These are phyloP conservation scores for Aspergillus campestris DNA, from an alignment of 495 filamentous ascomycete genomes.

Conservation along the genomic window DNA sequence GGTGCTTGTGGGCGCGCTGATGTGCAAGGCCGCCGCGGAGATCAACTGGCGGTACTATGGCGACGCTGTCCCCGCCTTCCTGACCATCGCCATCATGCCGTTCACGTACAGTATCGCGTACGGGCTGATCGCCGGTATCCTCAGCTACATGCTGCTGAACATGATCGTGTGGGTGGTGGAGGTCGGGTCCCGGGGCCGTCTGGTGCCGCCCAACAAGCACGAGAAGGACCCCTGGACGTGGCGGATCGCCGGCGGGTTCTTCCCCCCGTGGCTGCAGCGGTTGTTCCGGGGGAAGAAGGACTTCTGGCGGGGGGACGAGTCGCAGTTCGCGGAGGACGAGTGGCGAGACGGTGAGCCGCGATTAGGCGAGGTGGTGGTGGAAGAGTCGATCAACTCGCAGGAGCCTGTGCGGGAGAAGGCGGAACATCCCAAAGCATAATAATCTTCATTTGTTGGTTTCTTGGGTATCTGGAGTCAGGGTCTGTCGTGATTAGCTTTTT, in stretches of 20 bases:
- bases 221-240: conserved; percentile 69
- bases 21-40: conserved; percentile 63
- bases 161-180: conserved; percentile 54
- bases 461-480: too few relatives aligned
- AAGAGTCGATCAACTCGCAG: neutral
- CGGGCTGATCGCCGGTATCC: conserved; percentile 70
- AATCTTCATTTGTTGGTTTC: too few relatives aligned
- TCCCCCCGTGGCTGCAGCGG: conserved; percentile 61
- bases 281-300: conserved; percentile 54
- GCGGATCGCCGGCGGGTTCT: conserved; percentile 55
- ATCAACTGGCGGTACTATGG: conserved; percentile 81
- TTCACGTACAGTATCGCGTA: conserved; percentile 79
- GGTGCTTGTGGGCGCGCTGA: conserved; percentile 72
- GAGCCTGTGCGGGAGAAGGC: neutral
- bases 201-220: conserved; percentile 62
- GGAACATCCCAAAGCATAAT: too few relatives aligned
- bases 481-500: too few relatives aligned
- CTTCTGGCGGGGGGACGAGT: conserved; percentile 49
- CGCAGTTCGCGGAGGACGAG: conserved; percentile 8
- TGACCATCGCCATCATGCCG: conserved; percentile 77
- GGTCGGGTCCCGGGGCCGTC: conserved; percentile 53
- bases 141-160: conserved; percentile 65
- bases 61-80: conserved; percentile 70
- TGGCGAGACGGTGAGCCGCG: neutral
- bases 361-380: neutral